phyloP scores from a whole-genome alignment of 2,329 filamentous ascomycete species.

The Thielaviopsis ethacetica region DNA sequence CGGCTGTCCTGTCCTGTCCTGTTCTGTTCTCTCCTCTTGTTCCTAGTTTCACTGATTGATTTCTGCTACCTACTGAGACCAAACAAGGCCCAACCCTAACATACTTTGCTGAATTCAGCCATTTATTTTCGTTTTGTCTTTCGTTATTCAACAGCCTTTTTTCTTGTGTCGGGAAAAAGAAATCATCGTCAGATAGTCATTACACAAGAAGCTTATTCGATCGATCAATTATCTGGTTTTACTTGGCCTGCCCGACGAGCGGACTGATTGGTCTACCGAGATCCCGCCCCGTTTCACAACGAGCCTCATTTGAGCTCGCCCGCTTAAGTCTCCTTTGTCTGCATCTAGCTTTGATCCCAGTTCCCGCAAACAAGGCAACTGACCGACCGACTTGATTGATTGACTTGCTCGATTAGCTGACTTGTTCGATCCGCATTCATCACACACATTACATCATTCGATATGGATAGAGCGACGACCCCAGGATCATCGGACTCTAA shows the following conservation, averaged over 20 bases:
- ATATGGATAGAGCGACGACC: slow-evolving; percentile 19
- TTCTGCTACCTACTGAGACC: not conserved
- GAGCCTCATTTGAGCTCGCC: too few relatives aligned
- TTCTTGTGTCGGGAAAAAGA: not conserved
- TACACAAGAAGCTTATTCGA: not conserved
- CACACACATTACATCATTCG: slow-evolving; percentile 17
- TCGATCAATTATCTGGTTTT: not conserved
- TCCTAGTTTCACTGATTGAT: not conserved
- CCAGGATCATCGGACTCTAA: slow-evolving; percentile 39
- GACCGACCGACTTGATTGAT: not conserved
- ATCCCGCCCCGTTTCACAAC: too few relatives aligned
- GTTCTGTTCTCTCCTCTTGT: not conserved
- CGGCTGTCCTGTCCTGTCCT: too few relatives aligned
- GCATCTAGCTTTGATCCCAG: not conserved
- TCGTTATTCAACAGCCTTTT: not conserved
- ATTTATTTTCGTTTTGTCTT: not conserved
- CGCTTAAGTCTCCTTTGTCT: not conserved
- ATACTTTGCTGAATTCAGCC: not conserved
- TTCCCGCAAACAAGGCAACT: not conserved
- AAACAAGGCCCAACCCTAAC: not conserved
- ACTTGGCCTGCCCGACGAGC: too few relatives aligned
- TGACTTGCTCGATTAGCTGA: not conserved
- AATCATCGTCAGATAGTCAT: not conserved
- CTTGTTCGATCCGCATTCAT: not conserved
- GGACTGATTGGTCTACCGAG: too few relatives aligned